phyloP scores from a whole-genome alignment of 2,329 filamentous ascomycete genomes.

The Diplodia corticola region DNA sequence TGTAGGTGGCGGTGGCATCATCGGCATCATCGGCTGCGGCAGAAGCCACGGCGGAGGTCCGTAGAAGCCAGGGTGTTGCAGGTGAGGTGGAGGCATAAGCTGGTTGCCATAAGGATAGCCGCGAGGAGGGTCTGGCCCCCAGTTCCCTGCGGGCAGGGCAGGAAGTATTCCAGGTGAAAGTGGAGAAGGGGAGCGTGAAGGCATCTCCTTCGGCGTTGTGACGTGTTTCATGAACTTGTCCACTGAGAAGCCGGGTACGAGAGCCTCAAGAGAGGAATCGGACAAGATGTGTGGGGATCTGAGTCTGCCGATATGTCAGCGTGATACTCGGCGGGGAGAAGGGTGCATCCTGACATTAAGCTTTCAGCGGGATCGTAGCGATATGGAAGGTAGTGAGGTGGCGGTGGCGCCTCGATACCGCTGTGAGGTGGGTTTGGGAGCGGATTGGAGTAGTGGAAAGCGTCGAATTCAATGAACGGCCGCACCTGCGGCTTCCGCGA shows the following conservation, averaged over 20 bases:
- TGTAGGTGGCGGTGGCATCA: neutral
- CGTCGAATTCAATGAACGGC: neutral
- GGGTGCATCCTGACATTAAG: neutral
- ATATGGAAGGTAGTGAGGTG: neutral
- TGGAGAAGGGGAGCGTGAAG: neutral
- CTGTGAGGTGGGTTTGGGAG: neutral
- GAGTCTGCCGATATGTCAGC: neutral
- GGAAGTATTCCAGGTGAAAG: neutral
- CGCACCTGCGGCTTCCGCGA: neutral
- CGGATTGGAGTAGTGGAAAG: neutral
- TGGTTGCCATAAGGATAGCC: neutral
- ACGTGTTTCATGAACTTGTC: neutral
- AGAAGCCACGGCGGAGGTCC: neutral
- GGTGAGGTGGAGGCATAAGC: neutral
- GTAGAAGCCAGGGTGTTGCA: neutral
- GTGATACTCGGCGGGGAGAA: neutral
- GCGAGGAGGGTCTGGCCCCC: neutral
- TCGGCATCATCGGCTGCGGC: neutral
- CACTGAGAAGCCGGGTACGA: constrained; percentile 1
- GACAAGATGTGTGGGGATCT: neutral
- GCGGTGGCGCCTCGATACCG: neutral
- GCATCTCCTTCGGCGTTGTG: neutral
- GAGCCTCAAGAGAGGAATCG: neutral
- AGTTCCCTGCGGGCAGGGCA: neutral
- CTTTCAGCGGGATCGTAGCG: neutral